Evolutionary conservation across 2,329 filamentous ascomycete species (phyloP), one percentile per base, ranked within the genome.

Genomic region (Fusarium verrucosum): DNA sequence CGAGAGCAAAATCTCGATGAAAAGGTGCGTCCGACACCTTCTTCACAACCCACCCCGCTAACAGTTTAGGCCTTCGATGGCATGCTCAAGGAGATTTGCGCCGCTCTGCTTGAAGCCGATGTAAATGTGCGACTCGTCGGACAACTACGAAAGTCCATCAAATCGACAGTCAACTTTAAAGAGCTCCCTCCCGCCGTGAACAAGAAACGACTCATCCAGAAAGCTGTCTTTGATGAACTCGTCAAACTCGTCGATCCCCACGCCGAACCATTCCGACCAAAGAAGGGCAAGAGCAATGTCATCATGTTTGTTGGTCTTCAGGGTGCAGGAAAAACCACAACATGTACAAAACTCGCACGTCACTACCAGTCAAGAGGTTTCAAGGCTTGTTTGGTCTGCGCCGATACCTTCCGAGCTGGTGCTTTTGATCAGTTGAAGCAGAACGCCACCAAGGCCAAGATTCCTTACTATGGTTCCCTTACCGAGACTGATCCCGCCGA

Each of bases 261-360:
- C 78, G 90, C 92, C 72, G 94, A 97, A 68, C 90, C 94, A 0
- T 99, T 97, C 84, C 95, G 96, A 77, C 94, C 94, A 20, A 97
- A 96, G 82, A 99, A 98, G 81, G 93, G 94, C 67, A 95, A 93
- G 77, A 84, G 90, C 65, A 99, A 97, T 77, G 92, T 99, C 75
- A 97, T 99, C 79, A 99, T 99, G 95, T 98, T 99, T 77, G 95
- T 99, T 64, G 95, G 95, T 80, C 84, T 99, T 44, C 95, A 99
- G 79, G 95, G 95, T 83, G 92, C 94, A 7, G 95, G 95, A 77
- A 99, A 99, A 80, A 99, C 95, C 22, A 99, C 95, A 2, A 96
- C 94, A 13, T 98, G 95, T 85, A 99, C 95, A 36, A 99, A 99
- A 80, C 84, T 99, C 65, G 95, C 95, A 17, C 83, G 94, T 57